A percentile compares a stretch with the other conserved stretches of the same genome.
These are phyloP conservation scores for Musa schizocarpa DNA, from an alignment of 176 grass and related monocot genomes.

Conservation along the genomic window DNA sequence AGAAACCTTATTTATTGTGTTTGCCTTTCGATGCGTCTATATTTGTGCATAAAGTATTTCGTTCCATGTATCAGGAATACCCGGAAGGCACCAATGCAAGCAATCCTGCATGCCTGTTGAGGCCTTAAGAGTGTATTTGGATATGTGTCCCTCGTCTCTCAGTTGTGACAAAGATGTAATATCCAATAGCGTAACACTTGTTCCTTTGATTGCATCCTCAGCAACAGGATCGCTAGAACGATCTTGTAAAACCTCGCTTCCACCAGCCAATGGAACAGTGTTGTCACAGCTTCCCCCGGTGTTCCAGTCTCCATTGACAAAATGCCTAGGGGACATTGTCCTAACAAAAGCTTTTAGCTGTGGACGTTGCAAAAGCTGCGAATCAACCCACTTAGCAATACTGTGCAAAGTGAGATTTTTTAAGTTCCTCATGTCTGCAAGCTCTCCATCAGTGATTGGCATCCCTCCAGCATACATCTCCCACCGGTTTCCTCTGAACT, in stretches of 20 bases:
- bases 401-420: slow-evolving; percentile 73
- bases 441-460: slow-evolving; percentile 31
- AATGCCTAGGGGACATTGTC: slow-evolving; percentile 89
- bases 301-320: slow-evolving; percentile 95
- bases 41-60: slow-evolving; percentile 89
- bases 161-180: slow-evolving; percentile 72
- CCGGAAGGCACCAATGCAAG: slow-evolving; percentile 97
- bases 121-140: slow-evolving; percentile 54
- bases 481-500: slow-evolving; percentile 81
- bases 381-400: slow-evolving; percentile 69
- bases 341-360: slow-evolving; percentile 69
- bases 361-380: slow-evolving; percentile 37
- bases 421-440: slow-evolving; percentile 45
- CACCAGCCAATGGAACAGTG: slow-evolving; percentile 50
- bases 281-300: slow-evolving; percentile 92
- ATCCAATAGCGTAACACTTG: slow-evolving; percentile 67
- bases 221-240: slow-evolving; percentile 52
- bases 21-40: slow-evolving; percentile 16
- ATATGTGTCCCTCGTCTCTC: slow-evolving; percentile 85
- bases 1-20: neutral
- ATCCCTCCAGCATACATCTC: slow-evolving; percentile 58
- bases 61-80: slow-evolving; percentile 90
- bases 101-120: slow-evolving; percentile 57
- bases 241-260: slow-evolving; percentile 58
- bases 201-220: slow-evolving; percentile 62